phyloP scores from a whole-genome alignment of 257 asterid genomes.

The Mentha longifolia region DNA sequence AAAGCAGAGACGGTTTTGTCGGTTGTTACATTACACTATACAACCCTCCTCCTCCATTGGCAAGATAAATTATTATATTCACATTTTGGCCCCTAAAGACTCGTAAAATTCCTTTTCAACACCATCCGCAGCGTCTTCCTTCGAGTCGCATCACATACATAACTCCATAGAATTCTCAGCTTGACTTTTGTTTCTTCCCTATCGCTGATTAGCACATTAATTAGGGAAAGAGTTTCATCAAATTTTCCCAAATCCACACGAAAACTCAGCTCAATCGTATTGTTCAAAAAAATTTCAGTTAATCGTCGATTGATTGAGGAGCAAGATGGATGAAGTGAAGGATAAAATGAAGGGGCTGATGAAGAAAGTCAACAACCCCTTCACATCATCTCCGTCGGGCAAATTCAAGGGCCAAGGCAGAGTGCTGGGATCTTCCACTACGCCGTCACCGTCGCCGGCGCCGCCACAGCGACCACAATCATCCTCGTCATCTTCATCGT shows the following conservation, averaged over 20 bases:
- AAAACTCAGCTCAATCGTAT: background rate
- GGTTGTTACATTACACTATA: background rate
- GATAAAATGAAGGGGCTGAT: constrained; percentile 89
- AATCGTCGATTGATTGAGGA: constrained; percentile 19
- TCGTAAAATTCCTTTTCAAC: background rate
- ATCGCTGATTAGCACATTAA: background rate
- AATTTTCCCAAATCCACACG: constrained; percentile 18
- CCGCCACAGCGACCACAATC: constrained; percentile 37
- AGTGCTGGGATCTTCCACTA: constrained; percentile 73
- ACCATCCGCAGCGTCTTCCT: constrained; percentile 1
- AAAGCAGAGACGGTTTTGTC: background rate
- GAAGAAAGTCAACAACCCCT: constrained; percentile 81
- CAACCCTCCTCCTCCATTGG: background rate
- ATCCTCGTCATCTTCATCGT: constrained; percentile 34
- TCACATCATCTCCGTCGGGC: constrained; percentile 70
- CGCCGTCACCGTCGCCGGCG: constrained; percentile 47
- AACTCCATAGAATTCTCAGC: constrained; percentile 32
- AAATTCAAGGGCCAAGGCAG: constrained; percentile 93
- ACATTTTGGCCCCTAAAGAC: constrained; percentile 24
- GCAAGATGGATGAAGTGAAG: constrained; percentile 79
- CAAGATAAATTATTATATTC: background rate
- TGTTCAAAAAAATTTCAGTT: background rate
- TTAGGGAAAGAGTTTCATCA: background rate
- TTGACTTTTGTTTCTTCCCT: constrained; percentile 1
- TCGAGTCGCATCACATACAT: background rate